Evolutionary conservation across 2,329 filamentous ascomycete species (phyloP), one percentile per base, ranked within the genome.

Genomic region (Hysterium pulicare): DNA sequence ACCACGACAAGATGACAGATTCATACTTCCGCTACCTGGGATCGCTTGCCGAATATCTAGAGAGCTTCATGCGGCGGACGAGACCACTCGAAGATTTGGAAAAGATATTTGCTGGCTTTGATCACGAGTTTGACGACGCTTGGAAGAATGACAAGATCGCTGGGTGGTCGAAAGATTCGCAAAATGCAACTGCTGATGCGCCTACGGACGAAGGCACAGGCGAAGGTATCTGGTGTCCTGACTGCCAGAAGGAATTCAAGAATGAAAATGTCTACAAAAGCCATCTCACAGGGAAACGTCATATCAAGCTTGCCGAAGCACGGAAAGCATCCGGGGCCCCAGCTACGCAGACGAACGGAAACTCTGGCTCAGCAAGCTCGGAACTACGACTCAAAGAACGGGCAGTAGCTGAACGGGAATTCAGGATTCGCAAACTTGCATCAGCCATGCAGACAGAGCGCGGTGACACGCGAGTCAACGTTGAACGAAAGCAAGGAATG

Each of bases 401-500:
- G 36, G 90, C 87, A 0, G 83, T 98, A 8, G 93, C 93, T 2
- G 87, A 93, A 62, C 84, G 90, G 42, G 93, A 98, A 63, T 85
- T 85, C 65, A 82, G 89, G 15, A 79, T 96, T 40, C 86, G 84
- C 61, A 86, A 85, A 41, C 76, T 98, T 5, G 82, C 88, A 8
- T 79, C 83, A 36, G 81, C 86, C 4, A 93, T 98, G 81, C 84
- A 87, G 62, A 86, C 85, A 11, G 88, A 95, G 62, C 85, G 91
- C 44, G 80, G 86, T 65, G 91, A 95, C 59, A 97, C 93, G 0
- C 81, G 87, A 37, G 85, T 93, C 56, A 97, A 98, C 59, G 90
- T 97, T 9, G 94, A 98, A 75, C 86, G 93, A 39, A 93, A 89
- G 67, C 89, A 94, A 64, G 91, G 91, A 51, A 95, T 98, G 90